Percentiles rank a stretch among this genome's conserved stretches.
Evolutionary conservation across 441 rosid species (phyloP).

Genomic region (Rhodomyrtus psidioides): DNA sequence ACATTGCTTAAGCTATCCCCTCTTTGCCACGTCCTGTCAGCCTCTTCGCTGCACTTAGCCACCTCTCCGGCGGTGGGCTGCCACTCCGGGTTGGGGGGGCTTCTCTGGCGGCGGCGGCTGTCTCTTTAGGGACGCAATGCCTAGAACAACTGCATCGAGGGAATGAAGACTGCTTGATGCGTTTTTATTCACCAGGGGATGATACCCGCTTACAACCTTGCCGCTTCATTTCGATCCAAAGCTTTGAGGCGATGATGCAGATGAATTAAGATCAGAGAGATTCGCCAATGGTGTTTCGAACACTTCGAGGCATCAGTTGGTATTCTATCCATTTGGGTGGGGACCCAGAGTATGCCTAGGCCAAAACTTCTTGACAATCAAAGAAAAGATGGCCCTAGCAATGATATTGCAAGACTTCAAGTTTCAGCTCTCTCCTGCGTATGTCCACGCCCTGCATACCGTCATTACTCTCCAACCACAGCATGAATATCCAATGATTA

Average conservation of each 20-base stretch:
- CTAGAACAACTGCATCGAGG: too few species aligned
- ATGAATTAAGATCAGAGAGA: slow-evolving; percentile 40
- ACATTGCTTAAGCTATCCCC: too few species aligned
- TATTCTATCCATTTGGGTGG: slow-evolving; percentile 38
- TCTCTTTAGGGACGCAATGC: too few species aligned
- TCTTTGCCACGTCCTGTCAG: too few species aligned
- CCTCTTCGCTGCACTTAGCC: too few species aligned
- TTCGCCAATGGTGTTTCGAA: slow-evolving; percentile 33
- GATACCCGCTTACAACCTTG: slow-evolving; percentile 28
- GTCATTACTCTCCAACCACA: slow-evolving; percentile 39
- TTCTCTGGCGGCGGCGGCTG: too few species aligned
- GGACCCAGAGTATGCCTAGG: slow-evolving; percentile 43
- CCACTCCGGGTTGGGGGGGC: too few species aligned
- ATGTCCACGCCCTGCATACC: slow-evolving; percentile 39
- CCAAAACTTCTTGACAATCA: slow-evolving; percentile 36
- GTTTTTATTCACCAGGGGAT: too few species aligned
- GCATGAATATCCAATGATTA: slow-evolving; percentile 36
- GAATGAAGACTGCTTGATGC: too few species aligned
- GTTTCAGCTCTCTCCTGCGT: slow-evolving; percentile 38
- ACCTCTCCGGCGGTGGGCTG: too few species aligned
- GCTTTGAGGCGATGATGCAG: slow-evolving; percentile 37
- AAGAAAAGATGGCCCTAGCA: slow-evolving; percentile 40
- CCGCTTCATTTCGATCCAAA: slow-evolving; percentile 38
- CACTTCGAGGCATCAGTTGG: slow-evolving; percentile 26
- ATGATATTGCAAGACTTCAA: slow-evolving; percentile 35